phyloP scores from a whole-genome alignment of 2,329 filamentous ascomycete species.

The Pseudocercospora vitis region DNA sequence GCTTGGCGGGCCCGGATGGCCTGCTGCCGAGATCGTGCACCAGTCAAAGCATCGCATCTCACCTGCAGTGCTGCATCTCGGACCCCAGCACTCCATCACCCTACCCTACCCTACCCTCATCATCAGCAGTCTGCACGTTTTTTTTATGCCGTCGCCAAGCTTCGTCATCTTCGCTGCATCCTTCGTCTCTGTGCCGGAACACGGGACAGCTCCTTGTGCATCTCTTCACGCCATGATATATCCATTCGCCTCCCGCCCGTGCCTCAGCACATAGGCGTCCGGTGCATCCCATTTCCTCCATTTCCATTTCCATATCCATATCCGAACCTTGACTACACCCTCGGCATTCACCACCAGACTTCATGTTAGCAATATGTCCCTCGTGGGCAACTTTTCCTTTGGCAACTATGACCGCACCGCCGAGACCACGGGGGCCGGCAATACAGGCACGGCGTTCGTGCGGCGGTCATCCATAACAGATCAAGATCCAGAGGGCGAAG shows the following conservation, averaged over 20 bases:
- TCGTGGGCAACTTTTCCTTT: slow-evolving; percentile 46
- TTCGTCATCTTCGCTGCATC: not conserved
- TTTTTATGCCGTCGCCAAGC: slow-evolving; percentile 3
- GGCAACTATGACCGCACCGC: slow-evolving; percentile 44
- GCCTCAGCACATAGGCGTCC: not conserved
- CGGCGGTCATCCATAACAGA: slow-evolving; percentile 26
- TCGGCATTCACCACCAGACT: no score
- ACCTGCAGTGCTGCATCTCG: not conserved
- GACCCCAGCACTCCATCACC: no score
- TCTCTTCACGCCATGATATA: slow-evolving; percentile 1
- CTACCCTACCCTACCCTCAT: no score
- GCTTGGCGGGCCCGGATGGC: not conserved
- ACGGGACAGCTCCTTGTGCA: not conserved
- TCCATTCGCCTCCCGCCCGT: not conserved
- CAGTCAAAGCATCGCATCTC: slow-evolving; percentile 4
- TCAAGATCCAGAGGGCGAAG: slow-evolving; percentile 24
- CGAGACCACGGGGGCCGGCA: slow-evolving; percentile 39
- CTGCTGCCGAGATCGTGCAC: not conserved
- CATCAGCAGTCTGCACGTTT: not conserved
- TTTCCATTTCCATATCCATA: no score
- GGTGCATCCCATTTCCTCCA: not conserved
- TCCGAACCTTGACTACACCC: no score
- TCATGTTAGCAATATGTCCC: slow-evolving; percentile 46
- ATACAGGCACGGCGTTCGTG: slow-evolving; percentile 35
- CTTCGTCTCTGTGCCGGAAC: not conserved